Base-by-base conservation (phyloP, 2,329 filamentous ascomycete species). In the Rutstroemia sp. region DNA sequence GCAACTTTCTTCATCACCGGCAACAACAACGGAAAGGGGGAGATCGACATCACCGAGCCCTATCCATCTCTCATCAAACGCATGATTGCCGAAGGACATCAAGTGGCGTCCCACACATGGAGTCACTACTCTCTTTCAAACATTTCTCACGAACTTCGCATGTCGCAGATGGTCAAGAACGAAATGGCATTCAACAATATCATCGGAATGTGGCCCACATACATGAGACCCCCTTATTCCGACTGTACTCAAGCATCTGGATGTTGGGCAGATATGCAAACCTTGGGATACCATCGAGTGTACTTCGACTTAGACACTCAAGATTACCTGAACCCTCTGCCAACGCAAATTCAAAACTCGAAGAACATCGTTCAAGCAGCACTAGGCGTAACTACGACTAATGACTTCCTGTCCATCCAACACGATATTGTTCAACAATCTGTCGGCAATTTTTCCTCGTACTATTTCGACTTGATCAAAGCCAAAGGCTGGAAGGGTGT, bases 1-100 rank as follows among this genome's bases (percentile, higher is more conserved):
- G 84, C 82, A 0, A 87, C 84, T 1, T 88, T 88, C 68, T 87
- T 87, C 69, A 75, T 87, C 59, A 81, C 76, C 3, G 79, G 79
- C 5, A 79, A 76, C 69, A 81, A 80, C 67, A 72, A 77, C 63
- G 80, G 60, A 45, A 65, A 65, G 38, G 61, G 62, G 19, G 34
- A 57, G 8, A 66, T 66, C 10, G 61, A 65, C 21, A 60, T 34
- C 8, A 82, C 63, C 70, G 75, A 57, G 67, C 73, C 10, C 60
- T 77, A 76, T 63, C 66, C 68, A 8, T 69, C 70, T 10, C 76
- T 78, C n/a, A 78, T 84, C 57, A 59, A 56, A 54, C 58, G 64
- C 14, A 65, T 65, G 58, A 52, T 61, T 38, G 56, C 55, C 2
- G 61, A 62, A 38, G 63, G 79, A 19, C 82, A 84, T 66, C 82